Evolutionary conservation across 495 filamentous ascomycete genomes (phyloP).

Genomic region (Penicillium crystallinum): DNA sequence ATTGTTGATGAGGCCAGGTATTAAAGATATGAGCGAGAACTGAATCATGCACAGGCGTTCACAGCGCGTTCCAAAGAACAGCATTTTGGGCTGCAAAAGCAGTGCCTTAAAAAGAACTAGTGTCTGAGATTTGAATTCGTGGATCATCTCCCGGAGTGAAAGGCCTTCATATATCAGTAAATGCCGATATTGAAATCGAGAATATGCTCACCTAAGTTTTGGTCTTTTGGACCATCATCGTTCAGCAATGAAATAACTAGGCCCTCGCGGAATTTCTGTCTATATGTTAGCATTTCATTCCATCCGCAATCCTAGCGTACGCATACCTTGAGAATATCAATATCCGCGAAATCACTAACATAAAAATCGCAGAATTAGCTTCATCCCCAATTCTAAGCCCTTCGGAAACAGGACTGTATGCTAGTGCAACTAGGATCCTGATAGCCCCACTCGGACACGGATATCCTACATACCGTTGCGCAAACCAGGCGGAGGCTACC

Average conservation of each 20-base stretch:
- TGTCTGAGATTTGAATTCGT: slow-evolving; percentile 90
- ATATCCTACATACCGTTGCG: slow-evolving; percentile 67
- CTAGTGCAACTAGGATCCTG: neutral
- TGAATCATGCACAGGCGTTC: slow-evolving; percentile 97
- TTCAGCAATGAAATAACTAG: slow-evolving; percentile 61
- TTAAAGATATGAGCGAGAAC: slow-evolving; percentile 89
- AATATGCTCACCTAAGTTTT: slow-evolving; percentile 66
- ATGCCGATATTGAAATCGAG: neutral
- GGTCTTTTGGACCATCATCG: slow-evolving; percentile 69
- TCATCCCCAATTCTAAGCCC: neutral
- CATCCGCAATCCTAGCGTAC: neutral
- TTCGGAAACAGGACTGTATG: neutral
- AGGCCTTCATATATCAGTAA: slow-evolving; percentile 48
- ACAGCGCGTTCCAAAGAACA: slow-evolving; percentile 94
- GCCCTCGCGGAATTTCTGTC: slow-evolving; percentile 85
- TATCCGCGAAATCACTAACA: slow-evolving; percentile 63
- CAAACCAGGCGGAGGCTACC: slow-evolving; percentile 95
- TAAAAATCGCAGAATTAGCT: slow-evolving; percentile 15
- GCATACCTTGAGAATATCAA: slow-evolving; percentile 64
- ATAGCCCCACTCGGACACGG: neutral
- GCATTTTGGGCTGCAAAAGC: slow-evolving; percentile 96
- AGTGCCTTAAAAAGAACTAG: slow-evolving; percentile 90
- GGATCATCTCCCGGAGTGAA: slow-evolving; percentile 84
- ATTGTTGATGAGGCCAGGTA: slow-evolving; percentile 80
- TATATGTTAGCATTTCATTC: slow-evolving; percentile 11